Evolutionary conservation across 2,329 filamentous ascomycete genomes (phyloP).

Genomic region (Neonectria punicea): DNA sequence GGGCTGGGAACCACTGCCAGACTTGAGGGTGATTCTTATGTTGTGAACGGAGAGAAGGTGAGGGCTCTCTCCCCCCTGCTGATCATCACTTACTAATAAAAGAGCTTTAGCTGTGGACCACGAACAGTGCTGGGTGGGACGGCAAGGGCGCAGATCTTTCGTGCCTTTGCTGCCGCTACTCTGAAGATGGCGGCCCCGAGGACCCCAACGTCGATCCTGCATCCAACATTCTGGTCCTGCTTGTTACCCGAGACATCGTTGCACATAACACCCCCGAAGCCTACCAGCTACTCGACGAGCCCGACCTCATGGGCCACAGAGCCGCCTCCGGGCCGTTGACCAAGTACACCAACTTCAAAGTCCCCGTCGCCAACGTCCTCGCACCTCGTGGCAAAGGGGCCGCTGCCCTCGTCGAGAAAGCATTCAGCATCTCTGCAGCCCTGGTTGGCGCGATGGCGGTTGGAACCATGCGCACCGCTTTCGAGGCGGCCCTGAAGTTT

Average conservation of each 20-base stretch:
- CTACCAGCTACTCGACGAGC: slow-evolving; percentile 58
- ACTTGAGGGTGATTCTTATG: too few relatives aligned
- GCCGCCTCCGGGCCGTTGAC: slow-evolving; percentile 61
- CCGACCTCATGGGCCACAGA: slow-evolving; percentile 57
- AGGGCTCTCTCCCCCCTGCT: too few relatives aligned
- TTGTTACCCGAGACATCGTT: slow-evolving; percentile 60
- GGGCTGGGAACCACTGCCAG: too few relatives aligned
- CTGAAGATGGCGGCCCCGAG: too few relatives aligned
- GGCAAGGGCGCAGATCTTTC: too few relatives aligned
- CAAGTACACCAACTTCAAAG: slow-evolving; percentile 57
- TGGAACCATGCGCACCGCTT: slow-evolving; percentile 63
- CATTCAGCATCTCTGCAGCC: slow-evolving; percentile 57
- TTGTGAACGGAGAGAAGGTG: too few relatives aligned
- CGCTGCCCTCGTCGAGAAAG: slow-evolving; percentile 54
- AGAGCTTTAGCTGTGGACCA: too few relatives aligned
- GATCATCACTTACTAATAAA: too few relatives aligned
- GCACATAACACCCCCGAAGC: slow-evolving; percentile 53
- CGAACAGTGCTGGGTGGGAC: too few relatives aligned
- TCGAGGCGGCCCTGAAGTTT: slow-evolving; percentile 62
- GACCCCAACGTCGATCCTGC: too few relatives aligned
- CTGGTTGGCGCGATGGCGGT: slow-evolving; percentile 66
- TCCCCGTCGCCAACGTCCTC: slow-evolving; percentile 59
- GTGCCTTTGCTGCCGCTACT: too few relatives aligned
- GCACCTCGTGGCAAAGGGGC: slow-evolving; percentile 50
- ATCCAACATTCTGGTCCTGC: slow-evolving; percentile 53